Base-by-base conservation (phyloP, 495 filamentous ascomycete genomes). In the Neurospora terricola region DNA sequence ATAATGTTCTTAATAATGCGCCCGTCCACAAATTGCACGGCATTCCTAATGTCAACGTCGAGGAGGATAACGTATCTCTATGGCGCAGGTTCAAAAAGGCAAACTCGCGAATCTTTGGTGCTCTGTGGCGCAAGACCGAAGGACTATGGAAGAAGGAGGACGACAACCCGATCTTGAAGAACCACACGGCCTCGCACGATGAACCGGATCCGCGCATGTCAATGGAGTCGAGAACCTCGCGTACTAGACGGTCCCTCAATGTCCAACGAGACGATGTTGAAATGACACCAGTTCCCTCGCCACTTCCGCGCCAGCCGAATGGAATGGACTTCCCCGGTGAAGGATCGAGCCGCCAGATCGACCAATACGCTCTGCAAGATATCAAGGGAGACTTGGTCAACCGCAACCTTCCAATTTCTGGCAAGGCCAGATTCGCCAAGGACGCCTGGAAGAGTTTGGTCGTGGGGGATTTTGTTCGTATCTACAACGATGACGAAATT, bases 71-170 rank as follows among this genome's bases (percentile, higher is more conserved):
- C 71, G 87, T 99, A 62, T 93, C 91, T 9, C 18, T 89, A 48
- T 99, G 96, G 96, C 90, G 96, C 70, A 91, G 86, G 72, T 85
- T 95, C 81, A 99, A 99, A 83, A 99, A 99, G 83, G 92, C 92
- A 16, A 93, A 87, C 39, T 91, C 93, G 10, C 87, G 90, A 43
- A 83, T 82, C 18, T 88, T 94, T 10, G 81, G 88, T 27, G 76
- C 74, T 27, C 77, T 87, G 5, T 94, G 91, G 86, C 83, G 83
- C 43, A 69, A 78, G 37, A 78, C 82, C 8, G 42, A 80, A 66
- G 74, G 78, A 5, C 68, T 81, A 36, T 83, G 82, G 76, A 87
- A 86, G 77, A 89, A 85, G 78, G 75, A 80, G 72, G 77, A 73
- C 38, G 76, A 79, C 21, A 23, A 72, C 74, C 70, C 75, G 72